phyloP scores from a whole-genome alignment of 1,284 basidiomycete genomes.

The Pisolithus thermaeus region DNA sequence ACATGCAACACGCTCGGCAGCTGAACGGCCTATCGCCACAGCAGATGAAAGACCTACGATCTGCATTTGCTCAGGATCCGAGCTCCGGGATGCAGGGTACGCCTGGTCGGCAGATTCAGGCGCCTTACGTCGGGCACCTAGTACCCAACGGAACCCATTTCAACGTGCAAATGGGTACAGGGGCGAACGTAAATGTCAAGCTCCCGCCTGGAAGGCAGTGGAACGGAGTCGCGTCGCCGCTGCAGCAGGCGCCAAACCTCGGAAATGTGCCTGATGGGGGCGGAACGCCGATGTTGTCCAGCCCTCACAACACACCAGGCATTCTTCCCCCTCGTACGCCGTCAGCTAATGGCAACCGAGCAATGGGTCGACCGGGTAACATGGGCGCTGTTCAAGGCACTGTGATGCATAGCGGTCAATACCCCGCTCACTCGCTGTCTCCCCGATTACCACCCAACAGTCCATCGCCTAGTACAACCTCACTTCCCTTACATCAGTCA shows the following conservation, averaged over 20 bases:
- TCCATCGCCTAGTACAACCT: constrained; percentile 38
- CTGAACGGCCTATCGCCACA: constrained; percentile 40
- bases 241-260: constrained; percentile 29
- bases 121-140: constrained; percentile 27
- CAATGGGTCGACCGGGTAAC: constrained; percentile 32
- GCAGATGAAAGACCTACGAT: constrained; percentile 52
- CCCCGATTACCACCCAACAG: constrained; percentile 48
- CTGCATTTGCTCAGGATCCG: constrained; percentile 41
- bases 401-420: constrained; percentile 35
- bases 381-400: constrained; percentile 20
- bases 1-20: constrained; percentile 27
- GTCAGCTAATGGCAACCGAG: constrained; percentile 50
- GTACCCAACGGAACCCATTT: constrained; percentile 34
- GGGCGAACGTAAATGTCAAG: constrained; percentile 35
- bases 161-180: constrained; percentile 27
- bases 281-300: constrained; percentile 30
- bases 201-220: constrained; percentile 39
- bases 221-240: constrained; percentile 23
- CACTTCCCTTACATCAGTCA: constrained; percentile 42
- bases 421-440: constrained; percentile 41
- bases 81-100: constrained; percentile 30
- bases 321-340: constrained; percentile 42
- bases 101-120: constrained; percentile 27
- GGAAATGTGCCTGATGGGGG: constrained; percentile 24
- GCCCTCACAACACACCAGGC: constrained; percentile 31